A percentile compares a stretch with the other conserved stretches of the same genome.
Evolutionary conservation across 768 basidiomycete genomes (phyloP).

Genomic region (Russula griseocarnosa): DNA sequence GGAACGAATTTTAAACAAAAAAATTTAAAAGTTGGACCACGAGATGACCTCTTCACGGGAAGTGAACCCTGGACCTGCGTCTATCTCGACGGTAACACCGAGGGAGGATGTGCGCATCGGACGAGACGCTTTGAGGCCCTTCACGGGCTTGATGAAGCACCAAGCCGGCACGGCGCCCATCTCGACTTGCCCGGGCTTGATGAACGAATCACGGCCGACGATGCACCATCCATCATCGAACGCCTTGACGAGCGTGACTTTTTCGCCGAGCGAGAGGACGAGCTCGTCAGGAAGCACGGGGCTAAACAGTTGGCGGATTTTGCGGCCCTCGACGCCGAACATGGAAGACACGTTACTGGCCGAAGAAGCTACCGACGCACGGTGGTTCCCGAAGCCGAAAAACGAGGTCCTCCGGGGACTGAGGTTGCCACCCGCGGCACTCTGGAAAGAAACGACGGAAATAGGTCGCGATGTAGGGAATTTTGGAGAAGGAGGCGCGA

Average conservation of each 20-base stretch:
- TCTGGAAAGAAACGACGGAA: constrained; percentile 23
- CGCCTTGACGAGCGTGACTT: constrained; percentile 54
- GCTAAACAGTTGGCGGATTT: constrained; percentile 60
- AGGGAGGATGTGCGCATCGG: constrained; percentile 61
- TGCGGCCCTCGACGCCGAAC: constrained; percentile 37
- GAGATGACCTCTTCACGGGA: constrained; percentile 54
- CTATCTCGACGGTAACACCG: constrained; percentile 57
- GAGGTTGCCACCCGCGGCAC: not conserved
- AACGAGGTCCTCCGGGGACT: constrained; percentile 10
- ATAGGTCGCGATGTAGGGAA: not conserved
- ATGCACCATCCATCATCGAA: constrained; percentile 83
- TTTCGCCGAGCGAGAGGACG: constrained; percentile 53
- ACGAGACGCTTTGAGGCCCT: constrained; percentile 56
- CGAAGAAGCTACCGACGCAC: constrained; percentile 24
- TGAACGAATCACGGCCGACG: constrained; percentile 50
- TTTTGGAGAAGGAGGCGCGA: constrained; percentile 3
- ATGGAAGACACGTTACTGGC: constrained; percentile 14
- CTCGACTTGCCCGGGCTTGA: constrained; percentile 46
- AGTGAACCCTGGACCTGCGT: constrained; percentile 36
- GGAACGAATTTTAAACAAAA: not conserved
- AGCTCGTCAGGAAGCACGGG: constrained; percentile 76
- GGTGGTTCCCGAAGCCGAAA: constrained; percentile 26
- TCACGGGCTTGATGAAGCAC: constrained; percentile 64
- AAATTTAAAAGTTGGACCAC: constrained; percentile 61
- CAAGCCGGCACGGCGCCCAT: constrained; percentile 73